These are phyloP conservation scores for Hypoxylon fuscum DNA, from an alignment of 495 filamentous ascomycete genomes.

Conservation along the genomic window DNA sequence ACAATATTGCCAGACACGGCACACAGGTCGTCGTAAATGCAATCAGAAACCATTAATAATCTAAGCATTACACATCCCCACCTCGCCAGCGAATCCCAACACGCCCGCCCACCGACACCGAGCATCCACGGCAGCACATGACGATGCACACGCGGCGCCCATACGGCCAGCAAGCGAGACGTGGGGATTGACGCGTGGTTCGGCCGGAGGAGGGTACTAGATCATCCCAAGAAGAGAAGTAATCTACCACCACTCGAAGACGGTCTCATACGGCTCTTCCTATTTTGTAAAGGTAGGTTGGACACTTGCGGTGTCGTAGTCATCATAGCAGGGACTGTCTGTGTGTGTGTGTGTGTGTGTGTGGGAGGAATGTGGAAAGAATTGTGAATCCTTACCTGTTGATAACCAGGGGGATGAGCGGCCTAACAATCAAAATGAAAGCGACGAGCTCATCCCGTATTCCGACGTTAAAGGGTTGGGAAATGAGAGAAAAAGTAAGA, in stretches of 20 bases:
- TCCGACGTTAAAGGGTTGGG: slow-evolving; percentile 4
- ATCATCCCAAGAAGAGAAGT: slow-evolving; percentile 1
- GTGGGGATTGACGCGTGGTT: slow-evolving; percentile 19
- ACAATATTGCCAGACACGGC: slow-evolving; percentile 18
- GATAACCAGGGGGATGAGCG: background rate
- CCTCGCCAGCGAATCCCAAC: slow-evolving; percentile 43
- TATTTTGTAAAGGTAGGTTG: slow-evolving; percentile 55
- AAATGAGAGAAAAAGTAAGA: slow-evolving; percentile 25
- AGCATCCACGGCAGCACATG: slow-evolving; percentile 55
- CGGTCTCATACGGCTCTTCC: slow-evolving; percentile 64
- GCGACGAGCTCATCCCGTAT: background rate
- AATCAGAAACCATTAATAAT: slow-evolving; percentile 59
- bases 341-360: background rate
- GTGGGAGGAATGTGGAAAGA: slow-evolving; percentile 2
- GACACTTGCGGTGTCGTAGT: slow-evolving; percentile 59
- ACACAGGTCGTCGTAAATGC: slow-evolving; percentile 18
- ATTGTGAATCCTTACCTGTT: slow-evolving; percentile 4
- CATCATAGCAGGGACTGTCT: slow-evolving; percentile 51
- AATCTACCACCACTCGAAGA: slow-evolving; percentile 17
- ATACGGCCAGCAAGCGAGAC: slow-evolving; percentile 25
- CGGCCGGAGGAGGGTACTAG: slow-evolving; percentile 17
- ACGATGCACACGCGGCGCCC: slow-evolving; percentile 54
- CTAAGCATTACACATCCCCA: slow-evolving; percentile 57
- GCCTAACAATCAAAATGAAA: background rate
- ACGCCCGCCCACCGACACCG: slow-evolving; percentile 36